phyloP scores from a whole-genome alignment of 2,329 filamentous ascomycete species.

The Thelonectria blattea region DNA sequence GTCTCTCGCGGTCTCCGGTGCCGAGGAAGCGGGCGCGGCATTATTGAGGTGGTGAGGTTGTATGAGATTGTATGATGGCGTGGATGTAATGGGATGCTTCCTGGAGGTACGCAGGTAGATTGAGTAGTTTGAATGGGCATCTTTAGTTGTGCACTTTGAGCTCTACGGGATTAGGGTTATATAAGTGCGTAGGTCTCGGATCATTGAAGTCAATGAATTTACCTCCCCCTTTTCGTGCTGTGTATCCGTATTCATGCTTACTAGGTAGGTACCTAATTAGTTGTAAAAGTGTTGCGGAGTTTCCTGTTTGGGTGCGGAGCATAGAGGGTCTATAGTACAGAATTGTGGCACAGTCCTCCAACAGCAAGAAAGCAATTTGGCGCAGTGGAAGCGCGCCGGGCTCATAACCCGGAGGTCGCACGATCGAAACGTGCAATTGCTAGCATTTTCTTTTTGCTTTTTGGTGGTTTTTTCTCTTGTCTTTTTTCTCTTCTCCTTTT shows the following conservation, averaged over 20 bases:
- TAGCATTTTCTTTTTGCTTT: constrained; percentile 1
- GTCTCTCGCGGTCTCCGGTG: constrained; percentile 41
- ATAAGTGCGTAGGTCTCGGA: too few relatives aligned
- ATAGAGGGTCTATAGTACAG: background rate
- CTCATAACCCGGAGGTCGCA: constrained; percentile 21
- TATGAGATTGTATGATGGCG: constrained; percentile 34
- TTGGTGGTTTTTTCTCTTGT: background rate
- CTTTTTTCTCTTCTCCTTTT: background rate
- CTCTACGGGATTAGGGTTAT: too few relatives aligned
- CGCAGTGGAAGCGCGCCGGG: constrained; percentile 21
- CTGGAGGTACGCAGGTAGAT: too few relatives aligned
- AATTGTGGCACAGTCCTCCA: background rate
- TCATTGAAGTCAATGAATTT: too few relatives aligned
- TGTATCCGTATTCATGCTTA: too few relatives aligned
- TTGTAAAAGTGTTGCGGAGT: too few relatives aligned
- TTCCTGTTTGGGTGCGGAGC: background rate
- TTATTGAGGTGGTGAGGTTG: constrained; percentile 42
- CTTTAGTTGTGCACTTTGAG: too few relatives aligned
- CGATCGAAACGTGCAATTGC: constrained; percentile 22
- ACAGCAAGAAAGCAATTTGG: constrained; percentile 14
- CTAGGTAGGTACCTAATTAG: too few relatives aligned
- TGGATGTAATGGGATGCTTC: background rate
- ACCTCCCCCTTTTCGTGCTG: too few relatives aligned
- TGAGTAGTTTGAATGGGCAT: too few relatives aligned
- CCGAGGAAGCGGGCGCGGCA: constrained; percentile 41